phyloP scores from a whole-genome alignment of 768 basidiomycete genomes.

The Amanita polypyramis region DNA sequence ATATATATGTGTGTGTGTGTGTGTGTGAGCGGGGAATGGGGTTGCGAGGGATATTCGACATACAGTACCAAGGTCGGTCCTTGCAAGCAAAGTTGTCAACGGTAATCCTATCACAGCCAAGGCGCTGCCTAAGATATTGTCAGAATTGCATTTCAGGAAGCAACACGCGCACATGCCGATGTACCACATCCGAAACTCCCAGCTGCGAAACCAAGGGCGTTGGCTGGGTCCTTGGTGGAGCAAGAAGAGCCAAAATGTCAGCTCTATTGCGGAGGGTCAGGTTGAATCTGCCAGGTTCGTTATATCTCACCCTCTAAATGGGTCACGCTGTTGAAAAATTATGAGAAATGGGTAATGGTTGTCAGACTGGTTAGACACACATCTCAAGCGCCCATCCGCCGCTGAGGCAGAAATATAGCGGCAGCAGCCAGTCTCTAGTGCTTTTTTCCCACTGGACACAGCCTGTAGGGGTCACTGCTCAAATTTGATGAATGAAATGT shows the following conservation, averaged over 20 bases:
- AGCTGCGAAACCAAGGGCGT: slow-evolving; percentile 70
- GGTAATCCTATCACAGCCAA: slow-evolving; percentile 65
- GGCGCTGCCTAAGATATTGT: slow-evolving; percentile 39
- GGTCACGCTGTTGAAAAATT: slow-evolving; percentile 41
- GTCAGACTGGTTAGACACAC: slow-evolving; percentile 27
- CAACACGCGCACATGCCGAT: slow-evolving; percentile 32
- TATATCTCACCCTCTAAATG: slow-evolving; percentile 61
- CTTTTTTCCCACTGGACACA: slow-evolving; percentile 34
- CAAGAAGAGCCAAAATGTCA: slow-evolving; percentile 78
- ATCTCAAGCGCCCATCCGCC: slow-evolving; percentile 69
- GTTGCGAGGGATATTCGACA: slow-evolving; percentile 9
- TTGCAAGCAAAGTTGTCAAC: slow-evolving; percentile 48
- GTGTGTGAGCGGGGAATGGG: slow-evolving; percentile 5
- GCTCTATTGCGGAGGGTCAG: slow-evolving; percentile 32
- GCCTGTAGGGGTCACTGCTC: slow-evolving; percentile 48
- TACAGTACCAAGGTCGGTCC: slow-evolving; percentile 51
- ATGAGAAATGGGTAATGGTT: slow-evolving; percentile 4
- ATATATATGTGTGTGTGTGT: too few species aligned
- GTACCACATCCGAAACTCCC: slow-evolving; percentile 70
- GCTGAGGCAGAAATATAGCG: slow-evolving; percentile 62
- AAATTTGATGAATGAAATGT: background rate
- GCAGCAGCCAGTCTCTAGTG: slow-evolving; percentile 48
- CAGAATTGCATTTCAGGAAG: slow-evolving; percentile 2
- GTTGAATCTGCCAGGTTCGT: background rate
- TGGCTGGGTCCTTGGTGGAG: slow-evolving; percentile 65